Conservation (phyloP, 2,329 filamentous ascomycete genomes). For the Claviceps pusilla region DNA sequence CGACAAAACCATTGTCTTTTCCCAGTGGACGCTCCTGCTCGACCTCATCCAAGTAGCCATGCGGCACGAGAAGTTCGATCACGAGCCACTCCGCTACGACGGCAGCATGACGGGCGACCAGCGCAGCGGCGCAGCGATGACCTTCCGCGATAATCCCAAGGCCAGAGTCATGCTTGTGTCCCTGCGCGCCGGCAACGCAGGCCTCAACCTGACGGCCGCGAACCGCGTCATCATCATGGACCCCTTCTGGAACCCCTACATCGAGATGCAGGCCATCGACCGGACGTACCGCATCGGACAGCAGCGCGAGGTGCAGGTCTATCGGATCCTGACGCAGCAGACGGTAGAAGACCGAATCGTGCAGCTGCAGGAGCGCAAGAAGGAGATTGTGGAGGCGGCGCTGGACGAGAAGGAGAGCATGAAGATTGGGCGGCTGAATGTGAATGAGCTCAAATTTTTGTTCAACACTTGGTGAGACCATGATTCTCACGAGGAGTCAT, state of each 20-base stretch:
- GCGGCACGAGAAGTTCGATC: slow-evolving; percentile 44
- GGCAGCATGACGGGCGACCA: slow-evolving; percentile 57
- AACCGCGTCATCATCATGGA: slow-evolving; percentile 82
- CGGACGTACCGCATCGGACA: slow-evolving; percentile 83
- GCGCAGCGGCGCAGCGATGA: slow-evolving; percentile 53
- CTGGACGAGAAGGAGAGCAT: slow-evolving; percentile 60
- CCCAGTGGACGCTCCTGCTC: slow-evolving; percentile 64
- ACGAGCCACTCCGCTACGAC: slow-evolving; percentile 58
- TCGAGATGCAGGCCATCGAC: slow-evolving; percentile 85
- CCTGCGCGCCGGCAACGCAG: slow-evolving; percentile 66
- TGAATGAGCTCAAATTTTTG: slow-evolving; percentile 53
- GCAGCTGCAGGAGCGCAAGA: slow-evolving; percentile 63
- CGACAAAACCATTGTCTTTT: slow-evolving; percentile 63
- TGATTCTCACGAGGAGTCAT: not conserved
- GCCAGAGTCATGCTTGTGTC: slow-evolving; percentile 70
- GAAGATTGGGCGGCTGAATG: slow-evolving; percentile 50
- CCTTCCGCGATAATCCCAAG: slow-evolving; percentile 48
- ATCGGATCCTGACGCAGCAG: slow-evolving; percentile 58
- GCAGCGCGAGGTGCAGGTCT: slow-evolving; percentile 55
- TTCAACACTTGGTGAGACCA: slow-evolving; percentile 27
- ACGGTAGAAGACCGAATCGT: slow-evolving; percentile 85
- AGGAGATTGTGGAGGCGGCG: slow-evolving; percentile 59
- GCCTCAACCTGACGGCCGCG: slow-evolving; percentile 71
- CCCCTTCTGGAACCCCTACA: slow-evolving; percentile 88
- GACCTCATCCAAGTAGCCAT: slow-evolving; percentile 59